Base-by-base conservation (phyloP, 345 rosid genomes). In the Citrus sinensis region DNA sequence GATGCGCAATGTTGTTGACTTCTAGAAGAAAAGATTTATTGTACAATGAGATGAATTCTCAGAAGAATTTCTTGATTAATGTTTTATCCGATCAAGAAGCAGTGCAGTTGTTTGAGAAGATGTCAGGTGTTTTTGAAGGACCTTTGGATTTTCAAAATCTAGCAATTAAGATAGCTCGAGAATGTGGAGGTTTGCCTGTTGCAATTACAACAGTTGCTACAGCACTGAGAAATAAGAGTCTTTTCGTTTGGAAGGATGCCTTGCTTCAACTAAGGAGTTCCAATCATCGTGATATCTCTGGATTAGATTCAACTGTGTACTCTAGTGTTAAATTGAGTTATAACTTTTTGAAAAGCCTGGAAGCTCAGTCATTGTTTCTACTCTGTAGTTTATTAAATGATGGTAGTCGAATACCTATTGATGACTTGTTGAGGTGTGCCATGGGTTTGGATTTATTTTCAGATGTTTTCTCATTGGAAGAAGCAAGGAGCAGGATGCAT, bases 1-100 rank as follows among this genome's bases (percentile, higher is more conserved):
- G 46, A 39, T 83, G 85, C 73, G 81, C 85, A 35, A 0, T 81
- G 17, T 39, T 87, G 25, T 4, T 87, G 16, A 81, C 84, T 0
- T 79, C 88, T 2, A 77, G 81, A 42, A 11, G 17, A 1, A 24
- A 4, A 27, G 16, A 65, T 25, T 73, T 87, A 8, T 58, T 84
- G 42, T 2, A 1, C 4, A 39, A 67, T 46, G 46, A 40, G 46
- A 79, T 81, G 88, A 56, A 66, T 20, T 11, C 35, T 42, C 67
- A 69, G 1, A 73, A 67, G n/a, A n/a, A 20, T 40, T 67, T 39
- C 54, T 22, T 4, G 16, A 66, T 82, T 7, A 30, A 42, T 14
- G 56, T 22, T 40, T 67, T 83, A n/a, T 4, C 30, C 4, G 14
- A 42, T 1, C 56, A 55, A 1, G 86, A 83, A 56, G 71, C 86